Evolutionary conservation across 2,329 filamentous ascomycete genomes (phyloP), one percentile per base, ranked within the genome.

Genomic region (Mollisiaceae sp.): DNA sequence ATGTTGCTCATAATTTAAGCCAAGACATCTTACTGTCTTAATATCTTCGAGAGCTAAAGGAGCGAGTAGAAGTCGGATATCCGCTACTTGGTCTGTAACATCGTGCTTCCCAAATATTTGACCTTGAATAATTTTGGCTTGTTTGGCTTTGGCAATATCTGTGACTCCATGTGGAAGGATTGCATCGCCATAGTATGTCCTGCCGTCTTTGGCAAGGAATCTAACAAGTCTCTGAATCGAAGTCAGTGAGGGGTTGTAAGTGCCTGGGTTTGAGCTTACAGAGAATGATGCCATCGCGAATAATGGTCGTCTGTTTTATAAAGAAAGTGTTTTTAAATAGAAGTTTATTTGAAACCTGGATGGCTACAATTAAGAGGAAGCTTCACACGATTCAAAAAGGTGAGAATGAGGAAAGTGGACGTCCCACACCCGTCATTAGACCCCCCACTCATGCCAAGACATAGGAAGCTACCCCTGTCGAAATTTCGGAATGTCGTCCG

Each of bases 121-220:
- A 43, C 90, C 90, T 20, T 80, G 79, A 69, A 92, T 86, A 57
- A 92, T 80, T 59, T 79, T 84, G 24, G 90, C 90, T 71, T 85
- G 82, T 59, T 80, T 85, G 1, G 85, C 83, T 78, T 87, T 83
- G 66, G 85, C 79, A 68, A 91, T 83, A 72, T 92, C 87, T 58
- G 76, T 85, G 45, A 83, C 79, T 22, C 87, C 88, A 0, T 77
- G 61, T 3, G 89, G 87, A 22, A 92, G 83, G 63, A 93, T 86
- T 66, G 91, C 90, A 78, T 93, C 89, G 71, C 91, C 91, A 69
- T 92, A 91, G 78, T 91, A 90, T 41, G 85, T 84, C 63, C 82
- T 82, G 75, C 90, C 90, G 73, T 93, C 88, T 71, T 84, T 86
- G 72, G 89, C 87, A 9, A 92, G 83, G 79, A 93, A 93, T 61